Evolutionary conservation across 768 basidiomycete species (phyloP).

Genomic region (Cystofilobasidium macerans): DNA sequence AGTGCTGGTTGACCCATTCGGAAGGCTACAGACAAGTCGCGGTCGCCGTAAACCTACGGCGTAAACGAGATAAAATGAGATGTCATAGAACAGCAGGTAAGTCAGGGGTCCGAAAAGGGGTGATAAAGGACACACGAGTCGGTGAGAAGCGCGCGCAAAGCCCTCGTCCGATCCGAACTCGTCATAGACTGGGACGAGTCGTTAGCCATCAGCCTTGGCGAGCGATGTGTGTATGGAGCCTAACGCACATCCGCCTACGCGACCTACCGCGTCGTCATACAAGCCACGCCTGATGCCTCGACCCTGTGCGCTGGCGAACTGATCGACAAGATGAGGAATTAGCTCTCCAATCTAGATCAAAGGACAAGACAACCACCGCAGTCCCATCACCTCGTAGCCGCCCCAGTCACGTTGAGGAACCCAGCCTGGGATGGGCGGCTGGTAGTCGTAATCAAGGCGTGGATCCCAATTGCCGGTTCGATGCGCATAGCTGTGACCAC

Average conservation of each 20-base stretch:
- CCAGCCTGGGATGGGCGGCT: neutral
- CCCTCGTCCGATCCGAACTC: constrained; percentile 2
- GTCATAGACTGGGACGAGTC: neutral
- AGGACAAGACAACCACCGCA: neutral
- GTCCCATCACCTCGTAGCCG: constrained; percentile 1
- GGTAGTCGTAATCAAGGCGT: constrained; percentile 12
- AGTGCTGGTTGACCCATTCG: too few species aligned
- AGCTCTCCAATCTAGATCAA: neutral
- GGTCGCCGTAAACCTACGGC: neutral
- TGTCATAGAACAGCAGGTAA: too few species aligned
- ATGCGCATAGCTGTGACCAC: too few species aligned
- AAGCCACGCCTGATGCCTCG: neutral
- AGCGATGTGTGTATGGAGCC: neutral
- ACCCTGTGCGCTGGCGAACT: constrained; percentile 15
- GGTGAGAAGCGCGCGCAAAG: neutral
- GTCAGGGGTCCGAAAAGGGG: neutral
- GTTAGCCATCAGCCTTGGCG: neutral
- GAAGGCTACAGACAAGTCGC: neutral
- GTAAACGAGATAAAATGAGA: neutral
- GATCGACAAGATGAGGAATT: neutral
- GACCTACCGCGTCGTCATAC: neutral
- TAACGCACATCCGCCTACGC: constrained; percentile 4
- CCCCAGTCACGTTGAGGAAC: constrained; percentile 12
- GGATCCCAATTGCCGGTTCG: too few species aligned
- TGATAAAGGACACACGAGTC: neutral